Conservation (phyloP, 2,329 filamentous ascomycete species). For the Fusarium secorum region DNA sequence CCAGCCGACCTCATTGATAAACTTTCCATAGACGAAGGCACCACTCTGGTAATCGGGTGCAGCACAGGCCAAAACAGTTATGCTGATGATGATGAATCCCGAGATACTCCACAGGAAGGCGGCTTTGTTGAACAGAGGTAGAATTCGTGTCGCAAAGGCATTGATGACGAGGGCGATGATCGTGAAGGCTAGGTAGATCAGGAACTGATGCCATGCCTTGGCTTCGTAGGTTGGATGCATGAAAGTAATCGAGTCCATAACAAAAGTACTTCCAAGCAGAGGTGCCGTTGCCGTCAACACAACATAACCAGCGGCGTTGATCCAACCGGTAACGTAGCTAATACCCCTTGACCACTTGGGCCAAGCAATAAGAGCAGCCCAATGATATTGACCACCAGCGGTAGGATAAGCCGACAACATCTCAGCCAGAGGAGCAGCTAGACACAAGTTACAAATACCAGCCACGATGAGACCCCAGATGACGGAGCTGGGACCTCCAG, state of each 20-base stretch:
- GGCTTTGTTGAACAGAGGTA: conserved; percentile 72
- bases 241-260: conserved; percentile 70
- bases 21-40: conserved; percentile 70
- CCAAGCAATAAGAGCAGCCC: conserved; percentile 72
- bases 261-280: conserved; percentile 71
- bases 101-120: conserved; percentile 76
- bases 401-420: conserved; percentile 71
- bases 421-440: conserved; percentile 74
- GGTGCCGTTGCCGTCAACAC: conserved; percentile 73
- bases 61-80: conserved; percentile 72
- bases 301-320: conserved; percentile 76
- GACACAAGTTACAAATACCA: conserved; percentile 73
- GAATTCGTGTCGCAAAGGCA: conserved; percentile 62
- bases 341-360: conserved; percentile 66
- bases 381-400: conserved; percentile 73
- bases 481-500: conserved; percentile 74
- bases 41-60: conserved; percentile 71
- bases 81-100: conserved; percentile 74
- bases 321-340: conserved; percentile 77
- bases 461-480: conserved; percentile 73
- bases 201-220: conserved; percentile 74
- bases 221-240: conserved; percentile 64
- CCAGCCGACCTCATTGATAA: conserved; percentile 75
- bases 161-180: conserved; percentile 70
- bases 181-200: conserved; percentile 74